Evolutionary conservation across 257 asterid genomes (phyloP).

Genomic region (Solanum dulcamara): DNA sequence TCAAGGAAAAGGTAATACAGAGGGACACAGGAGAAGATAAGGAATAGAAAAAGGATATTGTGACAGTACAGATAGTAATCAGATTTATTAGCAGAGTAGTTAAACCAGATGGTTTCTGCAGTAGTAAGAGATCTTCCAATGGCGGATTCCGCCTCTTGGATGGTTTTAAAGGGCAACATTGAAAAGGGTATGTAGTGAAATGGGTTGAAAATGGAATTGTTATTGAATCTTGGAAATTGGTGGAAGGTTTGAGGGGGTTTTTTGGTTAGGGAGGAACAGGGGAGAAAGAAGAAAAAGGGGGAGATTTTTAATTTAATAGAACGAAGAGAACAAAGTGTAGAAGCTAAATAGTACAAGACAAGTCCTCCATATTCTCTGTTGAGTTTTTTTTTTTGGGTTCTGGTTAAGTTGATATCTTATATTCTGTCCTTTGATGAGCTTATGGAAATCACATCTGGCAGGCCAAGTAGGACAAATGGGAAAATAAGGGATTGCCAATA

Average conservation of each 20-base stretch:
- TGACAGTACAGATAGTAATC: conserved; percentile 88
- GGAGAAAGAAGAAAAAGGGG: neutral
- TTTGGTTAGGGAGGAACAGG: neutral
- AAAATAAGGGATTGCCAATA: neutral
- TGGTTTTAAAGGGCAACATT: conserved; percentile 80
- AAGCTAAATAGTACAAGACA: neutral
- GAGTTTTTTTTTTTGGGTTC: neutral
- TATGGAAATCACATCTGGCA: neutral
- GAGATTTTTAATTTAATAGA: neutral
- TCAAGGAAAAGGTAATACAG: conserved; percentile 61
- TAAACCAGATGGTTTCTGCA: conserved; percentile 73
- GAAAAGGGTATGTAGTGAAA: neutral
- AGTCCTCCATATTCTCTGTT: neutral
- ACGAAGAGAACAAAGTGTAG: neutral
- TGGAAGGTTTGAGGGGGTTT: neutral
- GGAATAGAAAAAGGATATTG: conserved; percentile 71
- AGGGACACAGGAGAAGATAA: conserved; percentile 70
- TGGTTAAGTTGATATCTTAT: neutral
- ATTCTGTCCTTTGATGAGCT: neutral
- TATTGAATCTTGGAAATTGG: neutral
- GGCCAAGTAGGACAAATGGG: neutral
- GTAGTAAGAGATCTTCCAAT: conserved; percentile 60
- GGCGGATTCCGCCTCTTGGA: conserved; percentile 67
- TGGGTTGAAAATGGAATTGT: neutral
- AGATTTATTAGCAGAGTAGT: conserved; percentile 75